phyloP scores from a whole-genome alignment of 352 stramenopile species.

The Lagenidium sp. region DNA sequence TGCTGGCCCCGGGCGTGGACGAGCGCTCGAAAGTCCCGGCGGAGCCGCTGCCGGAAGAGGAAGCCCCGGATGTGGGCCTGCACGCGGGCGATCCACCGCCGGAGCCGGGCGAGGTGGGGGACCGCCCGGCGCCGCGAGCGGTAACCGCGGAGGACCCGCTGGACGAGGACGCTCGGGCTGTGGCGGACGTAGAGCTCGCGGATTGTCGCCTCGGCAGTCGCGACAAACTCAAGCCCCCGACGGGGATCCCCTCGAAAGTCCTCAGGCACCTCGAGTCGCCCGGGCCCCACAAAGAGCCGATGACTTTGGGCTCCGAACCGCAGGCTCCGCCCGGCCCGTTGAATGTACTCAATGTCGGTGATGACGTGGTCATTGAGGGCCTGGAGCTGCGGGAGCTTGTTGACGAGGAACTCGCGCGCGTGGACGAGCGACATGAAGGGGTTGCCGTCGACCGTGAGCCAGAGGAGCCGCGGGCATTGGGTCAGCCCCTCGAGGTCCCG shows the following conservation, averaged over 20 bases:
- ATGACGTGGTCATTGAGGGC: conserved; percentile 54
- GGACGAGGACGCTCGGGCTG: conserved; percentile 26
- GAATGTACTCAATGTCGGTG: conserved; percentile 53
- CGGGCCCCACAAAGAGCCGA: conserved; percentile 16
- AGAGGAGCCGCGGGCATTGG: conserved; percentile 30
- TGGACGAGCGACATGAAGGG: conserved; percentile 44
- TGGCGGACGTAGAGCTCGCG: conserved; percentile 24
- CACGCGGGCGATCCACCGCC: conserved; percentile 35
- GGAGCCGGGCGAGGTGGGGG: conserved; percentile 31
- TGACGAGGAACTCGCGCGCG: conserved; percentile 54
- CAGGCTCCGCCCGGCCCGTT: conserved; percentile 21
- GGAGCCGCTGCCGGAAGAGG: conserved; percentile 37
- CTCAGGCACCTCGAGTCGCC: conserved; percentile 25
- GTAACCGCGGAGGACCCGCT: conserved; percentile 37
- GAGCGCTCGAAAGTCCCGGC: conserved; percentile 35
- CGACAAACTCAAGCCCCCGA: neutral
- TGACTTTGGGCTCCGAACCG: conserved; percentile 26
- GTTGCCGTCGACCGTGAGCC: conserved; percentile 52
- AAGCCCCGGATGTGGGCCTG: conserved; percentile 54
- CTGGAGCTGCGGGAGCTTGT: conserved; percentile 48
- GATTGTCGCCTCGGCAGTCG: conserved; percentile 20
- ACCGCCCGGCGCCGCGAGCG: conserved; percentile 31
- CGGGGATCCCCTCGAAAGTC: conserved; percentile 19
- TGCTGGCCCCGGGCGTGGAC: conserved; percentile 33
- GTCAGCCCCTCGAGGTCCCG: conserved; percentile 32